Evolutionary conservation across 2,329 filamentous ascomycete genomes (phyloP).

Genomic region (Fusarium phyllophilum): DNA sequence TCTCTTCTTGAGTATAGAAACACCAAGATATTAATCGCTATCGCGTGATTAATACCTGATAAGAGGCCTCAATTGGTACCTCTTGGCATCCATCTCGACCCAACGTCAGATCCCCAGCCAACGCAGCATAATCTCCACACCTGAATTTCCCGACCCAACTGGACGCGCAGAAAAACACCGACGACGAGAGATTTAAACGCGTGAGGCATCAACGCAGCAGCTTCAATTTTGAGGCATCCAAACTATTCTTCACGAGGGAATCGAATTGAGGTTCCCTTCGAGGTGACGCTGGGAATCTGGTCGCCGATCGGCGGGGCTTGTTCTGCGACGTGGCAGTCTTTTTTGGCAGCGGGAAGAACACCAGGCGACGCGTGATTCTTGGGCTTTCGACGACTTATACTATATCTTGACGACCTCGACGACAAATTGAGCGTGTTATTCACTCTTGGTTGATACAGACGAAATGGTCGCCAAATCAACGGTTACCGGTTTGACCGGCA

Average conservation of each 20-base stretch:
- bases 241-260: neutral
- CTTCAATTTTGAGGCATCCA: slow-evolving; percentile 2
- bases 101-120: slow-evolving; percentile 24
- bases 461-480: slow-evolving; percentile 45
- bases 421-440: neutral
- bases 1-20: neutral
- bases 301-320: slow-evolving; percentile 30
- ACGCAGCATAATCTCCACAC: slow-evolving; percentile 28
- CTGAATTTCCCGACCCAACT: slow-evolving; percentile 12
- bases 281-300: slow-evolving; percentile 35
- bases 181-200: neutral
- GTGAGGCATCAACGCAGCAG: slow-evolving; percentile 30
- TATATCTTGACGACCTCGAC: neutral
- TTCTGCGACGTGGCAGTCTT: slow-evolving; percentile 39
- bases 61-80: slow-evolving; percentile 1
- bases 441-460: neutral
- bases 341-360: neutral
- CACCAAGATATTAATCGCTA: neutral
- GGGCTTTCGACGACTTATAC: neutral
- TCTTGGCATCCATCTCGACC: slow-evolving; percentile 21
- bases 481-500: slow-evolving; percentile 46
- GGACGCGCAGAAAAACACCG: neutral
- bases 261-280: neutral
- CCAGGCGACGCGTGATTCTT: slow-evolving; percentile 3
- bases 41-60: neutral